phyloP scores from a whole-genome alignment of 2,329 filamentous ascomycete genomes.

The Keithomyces neogunnii region DNA sequence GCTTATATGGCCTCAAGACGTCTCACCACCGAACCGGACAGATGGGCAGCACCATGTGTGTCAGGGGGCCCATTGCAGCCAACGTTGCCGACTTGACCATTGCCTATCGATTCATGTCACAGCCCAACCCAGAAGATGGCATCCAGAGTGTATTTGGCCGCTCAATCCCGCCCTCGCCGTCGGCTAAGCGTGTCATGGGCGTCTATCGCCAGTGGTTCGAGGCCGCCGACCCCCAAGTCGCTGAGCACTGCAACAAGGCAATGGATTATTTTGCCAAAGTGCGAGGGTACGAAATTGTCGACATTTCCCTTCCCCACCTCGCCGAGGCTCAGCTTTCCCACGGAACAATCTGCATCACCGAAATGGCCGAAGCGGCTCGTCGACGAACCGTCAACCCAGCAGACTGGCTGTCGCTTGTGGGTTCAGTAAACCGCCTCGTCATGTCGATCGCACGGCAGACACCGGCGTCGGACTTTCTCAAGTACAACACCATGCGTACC shows the following conservation, averaged over 20 bases:
- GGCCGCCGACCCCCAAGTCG: conserved; percentile 51
- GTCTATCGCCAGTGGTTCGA: conserved; percentile 49
- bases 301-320: conserved; percentile 59
- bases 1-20: conserved; percentile 73
- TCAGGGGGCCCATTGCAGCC: conserved; percentile 67
- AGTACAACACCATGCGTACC: conserved; percentile 63
- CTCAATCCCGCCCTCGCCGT: conserved; percentile 34
- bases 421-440: conserved; percentile 61
- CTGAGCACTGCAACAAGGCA: conserved; percentile 50
- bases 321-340: conserved; percentile 69
- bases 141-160: conserved; percentile 56
- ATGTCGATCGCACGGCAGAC: conserved; percentile 57
- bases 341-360: conserved; percentile 65
- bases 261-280: conserved; percentile 48
- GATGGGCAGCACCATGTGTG: conserved; percentile 45
- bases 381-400: conserved; percentile 33
- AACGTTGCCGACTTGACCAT: conserved; percentile 71
- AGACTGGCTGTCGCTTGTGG: conserved; percentile 47
- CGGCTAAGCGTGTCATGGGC: conserved; percentile 56
- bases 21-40: conserved; percentile 61
- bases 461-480: conserved; percentile 60
- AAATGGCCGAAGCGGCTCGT: conserved; percentile 47
- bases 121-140: conserved; percentile 56
- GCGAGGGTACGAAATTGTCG: conserved; percentile 39
- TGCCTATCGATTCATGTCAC: conserved; percentile 73